Evolutionary conservation across 108 stramenopile genomes (phyloP), one percentile per base, ranked within the genome.

Genomic region (Ochromonas danica): DNA sequence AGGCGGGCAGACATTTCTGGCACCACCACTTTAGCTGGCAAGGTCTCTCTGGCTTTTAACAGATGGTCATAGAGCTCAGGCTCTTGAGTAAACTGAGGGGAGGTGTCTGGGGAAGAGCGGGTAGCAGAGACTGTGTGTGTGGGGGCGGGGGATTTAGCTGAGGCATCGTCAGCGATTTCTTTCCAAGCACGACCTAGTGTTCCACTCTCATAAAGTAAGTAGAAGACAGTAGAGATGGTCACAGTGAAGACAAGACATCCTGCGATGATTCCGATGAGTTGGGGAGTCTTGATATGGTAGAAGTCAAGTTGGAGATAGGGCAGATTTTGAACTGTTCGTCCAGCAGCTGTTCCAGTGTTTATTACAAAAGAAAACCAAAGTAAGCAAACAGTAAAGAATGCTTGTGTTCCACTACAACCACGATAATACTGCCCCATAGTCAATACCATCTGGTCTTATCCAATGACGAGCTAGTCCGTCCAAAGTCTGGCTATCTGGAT

Each of bases 201-300:
- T 10, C 72, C 72, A 75, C 72, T 75, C 3, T 3, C 51, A 36
- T 33, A 33, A 3, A 75, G 72, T 41, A 75, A 33, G 38, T 57
- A 45, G 40, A 75, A 41, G 17, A 75, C 72, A 75, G 27, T 36
- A 10, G 31, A 6, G 25, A 75, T 60, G 3, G 72, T 75, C 14
- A 60, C 25, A 3, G 72, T 36, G 31, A 75, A 75, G 10, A 75
- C 72, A 10, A 6, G 6, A 41, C 72, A 75, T 33, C 72, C 72
- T 10, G 25, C 72, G 38, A 75, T 42, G 28, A 75, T 75, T 27
- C 72, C 72, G 41, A 75, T 75, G 14, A 75, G 31, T 75, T 75
- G 72, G 17, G 72, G 72, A 14, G 72, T 75, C 40, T 75, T 75
- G 72, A 75, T 75, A 60, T 42, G 36, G 51, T 42, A 75, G 10